phyloP scores from a whole-genome alignment of 139 green algal genomes.

The Dunaliella primolecta region DNA sequence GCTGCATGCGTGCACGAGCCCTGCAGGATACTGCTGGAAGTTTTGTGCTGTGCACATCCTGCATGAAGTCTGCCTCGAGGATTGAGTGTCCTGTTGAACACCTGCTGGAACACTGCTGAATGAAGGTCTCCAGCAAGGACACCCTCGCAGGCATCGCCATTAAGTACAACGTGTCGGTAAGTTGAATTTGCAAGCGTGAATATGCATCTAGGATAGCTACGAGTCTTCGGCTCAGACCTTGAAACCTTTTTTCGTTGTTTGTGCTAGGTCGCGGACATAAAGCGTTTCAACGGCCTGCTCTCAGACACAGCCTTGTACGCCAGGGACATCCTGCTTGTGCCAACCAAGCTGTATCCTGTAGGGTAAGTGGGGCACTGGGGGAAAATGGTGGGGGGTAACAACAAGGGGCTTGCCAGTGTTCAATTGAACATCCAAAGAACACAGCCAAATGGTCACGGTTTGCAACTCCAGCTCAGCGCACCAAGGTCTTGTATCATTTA shows the following conservation, averaged over 20 bases:
- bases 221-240: not conserved
- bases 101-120: too few relatives aligned
- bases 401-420: too few relatives aligned
- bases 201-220: not conserved
- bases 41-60: too few relatives aligned
- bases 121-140: constrained; percentile 75
- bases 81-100: too few relatives aligned
- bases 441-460: too few relatives aligned
- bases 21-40: too few relatives aligned
- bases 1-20: not conserved
- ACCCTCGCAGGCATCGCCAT: constrained; percentile 82
- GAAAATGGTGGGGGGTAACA: too few relatives aligned
- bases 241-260: not conserved
- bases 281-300: constrained; percentile 76
- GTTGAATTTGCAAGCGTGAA: not conserved
- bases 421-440: too few relatives aligned
- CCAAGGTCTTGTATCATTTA: too few relatives aligned
- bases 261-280: constrained; percentile 87
- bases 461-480: too few relatives aligned
- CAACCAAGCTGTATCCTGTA: constrained; percentile 57
- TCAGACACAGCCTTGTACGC: constrained; percentile 80
- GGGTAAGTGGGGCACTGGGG: constrained; percentile 57
- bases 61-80: too few relatives aligned
- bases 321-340: constrained; percentile 70
- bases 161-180: constrained; percentile 75